Conservation (phyloP, 2,329 filamentous ascomycete genomes). For the Paradendryphiella salina region DNA sequence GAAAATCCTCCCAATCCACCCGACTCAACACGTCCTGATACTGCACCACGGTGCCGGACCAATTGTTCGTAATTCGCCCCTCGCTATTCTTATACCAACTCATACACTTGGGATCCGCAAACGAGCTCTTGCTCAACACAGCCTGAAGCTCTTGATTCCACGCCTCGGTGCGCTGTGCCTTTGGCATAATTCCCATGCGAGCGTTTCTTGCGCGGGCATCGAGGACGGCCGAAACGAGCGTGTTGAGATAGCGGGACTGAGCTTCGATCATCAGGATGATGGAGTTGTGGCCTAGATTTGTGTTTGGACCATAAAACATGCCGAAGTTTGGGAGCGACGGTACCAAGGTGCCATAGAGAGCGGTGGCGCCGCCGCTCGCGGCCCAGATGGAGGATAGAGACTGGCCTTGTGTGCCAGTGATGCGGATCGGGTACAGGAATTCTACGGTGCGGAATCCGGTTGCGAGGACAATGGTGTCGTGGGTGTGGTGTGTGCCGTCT, state of each 20-base stretch:
- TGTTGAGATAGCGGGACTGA: slow-evolving; percentile 59
- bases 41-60: slow-evolving; percentile 57
- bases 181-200: slow-evolving; percentile 54
- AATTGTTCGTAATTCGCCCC: slow-evolving; percentile 62
- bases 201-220: slow-evolving; percentile 48
- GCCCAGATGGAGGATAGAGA: slow-evolving; percentile 58
- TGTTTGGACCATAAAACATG: slow-evolving; percentile 63
- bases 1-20: slow-evolving; percentile 54
- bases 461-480: slow-evolving; percentile 61
- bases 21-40: slow-evolving; percentile 56
- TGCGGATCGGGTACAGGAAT: slow-evolving; percentile 61
- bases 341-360: slow-evolving; percentile 57
- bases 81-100: slow-evolving; percentile 62
- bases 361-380: slow-evolving; percentile 55
- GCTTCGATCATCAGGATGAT: slow-evolving; percentile 67
- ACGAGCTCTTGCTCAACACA: slow-evolving; percentile 50
- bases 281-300: slow-evolving; percentile 57
- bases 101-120: slow-evolving; percentile 59
- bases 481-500: slow-evolving; percentile 50
- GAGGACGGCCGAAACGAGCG: slow-evolving; percentile 55
- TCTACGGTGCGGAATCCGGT: slow-evolving; percentile 63
- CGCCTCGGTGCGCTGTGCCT: slow-evolving; percentile 41
- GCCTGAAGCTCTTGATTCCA: slow-evolving; percentile 56
- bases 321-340: slow-evolving; percentile 60
- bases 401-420: slow-evolving; percentile 53